phyloP scores from a whole-genome alignment of 306 rosid species.

The Gastrolobium villosum region DNA sequence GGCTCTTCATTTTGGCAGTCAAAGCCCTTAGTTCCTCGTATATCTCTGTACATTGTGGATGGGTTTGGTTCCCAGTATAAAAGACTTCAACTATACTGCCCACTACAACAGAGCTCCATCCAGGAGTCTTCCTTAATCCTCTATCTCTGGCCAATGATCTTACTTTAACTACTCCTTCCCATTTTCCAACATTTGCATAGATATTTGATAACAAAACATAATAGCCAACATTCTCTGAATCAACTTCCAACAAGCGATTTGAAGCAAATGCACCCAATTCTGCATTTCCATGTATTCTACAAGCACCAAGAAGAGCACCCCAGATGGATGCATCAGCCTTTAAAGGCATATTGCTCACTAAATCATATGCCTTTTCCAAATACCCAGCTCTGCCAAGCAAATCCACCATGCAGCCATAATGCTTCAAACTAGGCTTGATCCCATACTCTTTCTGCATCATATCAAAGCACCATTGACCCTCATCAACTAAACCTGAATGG shows the following conservation, averaged over 20 bases:
- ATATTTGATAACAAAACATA: slow-evolving; percentile 63
- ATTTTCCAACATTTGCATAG: slow-evolving; percentile 60
- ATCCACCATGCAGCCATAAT: slow-evolving; percentile 68
- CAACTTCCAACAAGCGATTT: slow-evolving; percentile 54
- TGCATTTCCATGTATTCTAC: slow-evolving; percentile 59
- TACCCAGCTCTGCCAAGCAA: slow-evolving; percentile 60
- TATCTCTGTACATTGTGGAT: slow-evolving; percentile 53
- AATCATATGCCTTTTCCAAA: slow-evolving; percentile 57
- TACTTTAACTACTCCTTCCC: slow-evolving; percentile 56
- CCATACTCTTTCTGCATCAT: slow-evolving; percentile 55
- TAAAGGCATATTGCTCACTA: slow-evolving; percentile 58
- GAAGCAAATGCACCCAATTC: slow-evolving; percentile 55
- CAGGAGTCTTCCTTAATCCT: slow-evolving; percentile 55
- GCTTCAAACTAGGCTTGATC: slow-evolving; percentile 58
- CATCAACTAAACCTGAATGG: slow-evolving; percentile 59
- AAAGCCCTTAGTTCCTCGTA: slow-evolving; percentile 55
- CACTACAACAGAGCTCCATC: slow-evolving; percentile 59
- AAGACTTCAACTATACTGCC: slow-evolving; percentile 60
- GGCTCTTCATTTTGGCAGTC: slow-evolving; percentile 56
- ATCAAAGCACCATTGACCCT: slow-evolving; percentile 56
- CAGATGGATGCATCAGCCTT: slow-evolving; percentile 60
- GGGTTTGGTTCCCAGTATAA: slow-evolving; percentile 62
- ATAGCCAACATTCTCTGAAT: slow-evolving; percentile 61
- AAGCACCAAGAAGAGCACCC: slow-evolving; percentile 66
- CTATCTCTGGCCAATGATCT: slow-evolving; percentile 54